Evolutionary conservation across 441 rosid genomes (phyloP), one percentile per base, ranked within the genome.

Genomic region (Adansonia grandidieri): DNA sequence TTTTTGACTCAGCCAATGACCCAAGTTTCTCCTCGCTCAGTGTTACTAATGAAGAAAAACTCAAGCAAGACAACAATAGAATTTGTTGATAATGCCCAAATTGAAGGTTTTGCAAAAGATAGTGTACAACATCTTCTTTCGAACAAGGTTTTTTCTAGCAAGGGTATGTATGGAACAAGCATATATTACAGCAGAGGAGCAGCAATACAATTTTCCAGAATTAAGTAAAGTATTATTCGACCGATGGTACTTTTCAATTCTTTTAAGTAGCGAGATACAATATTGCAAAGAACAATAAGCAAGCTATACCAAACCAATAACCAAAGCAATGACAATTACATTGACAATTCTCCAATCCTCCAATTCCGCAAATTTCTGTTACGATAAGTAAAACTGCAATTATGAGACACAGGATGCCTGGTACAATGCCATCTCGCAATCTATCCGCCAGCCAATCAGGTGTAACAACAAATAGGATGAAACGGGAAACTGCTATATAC

Each of bases 391-490:
- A 70, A 70, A 82, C 61, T 15, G 78, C 83, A 54, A 87, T 62
- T 11, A 84, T 14, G 40, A 88, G 88, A 85, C 89, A 84, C 3
- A 70, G 67, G 73, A 87, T 62, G 47, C 84, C 90, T 37, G 85
- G 85, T 8, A 69, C 86, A 50, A 85, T 82, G 81, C 76, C 75
- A 44, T 79, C 81, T 0, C 91, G 87, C 74, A 90, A 65, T 71
- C 80, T 85, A 48, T 85, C 53, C 40, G 88, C 79, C 58, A 86
- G 20, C 86, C 87, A 78, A 28, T 79, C 74, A 3, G 87, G 91
- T 61, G 83, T 54, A 54, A 85, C 56, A 6, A 90, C 88, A 69
- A 87, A 86, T n/a, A 87, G 81, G 71, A 85, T 48, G 77, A 85
- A 90, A 5, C 84, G 84, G 54, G 93, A 80, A 79, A 81, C 89